phyloP scores from a whole-genome alignment of 2,329 filamentous ascomycete genomes.

The Bipolaris sorokiniana region DNA sequence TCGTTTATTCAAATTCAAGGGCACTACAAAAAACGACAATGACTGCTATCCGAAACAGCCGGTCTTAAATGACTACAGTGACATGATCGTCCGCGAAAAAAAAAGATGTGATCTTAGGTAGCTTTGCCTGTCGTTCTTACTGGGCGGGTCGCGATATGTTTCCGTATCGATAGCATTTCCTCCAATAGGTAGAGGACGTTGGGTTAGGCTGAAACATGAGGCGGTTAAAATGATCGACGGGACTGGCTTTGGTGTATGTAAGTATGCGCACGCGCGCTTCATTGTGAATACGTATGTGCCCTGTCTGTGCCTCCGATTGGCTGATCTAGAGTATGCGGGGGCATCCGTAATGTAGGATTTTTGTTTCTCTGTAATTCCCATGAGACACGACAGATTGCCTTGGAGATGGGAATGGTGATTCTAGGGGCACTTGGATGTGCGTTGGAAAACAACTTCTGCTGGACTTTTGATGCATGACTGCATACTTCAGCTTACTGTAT shows the following conservation, averaged over 20 bases:
- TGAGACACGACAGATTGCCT: slow-evolving; percentile 2
- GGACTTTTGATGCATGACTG: neutral
- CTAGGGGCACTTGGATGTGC: neutral
- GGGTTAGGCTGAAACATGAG: slow-evolving; percentile 28
- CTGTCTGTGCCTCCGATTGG: slow-evolving; percentile 18
- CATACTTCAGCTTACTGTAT: neutral
- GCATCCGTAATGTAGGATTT: slow-evolving; percentile 4
- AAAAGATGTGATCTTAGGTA: too few species aligned
- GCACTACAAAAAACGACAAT: too few species aligned
- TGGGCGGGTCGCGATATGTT: slow-evolving; percentile 23
- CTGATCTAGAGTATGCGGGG: slow-evolving; percentile 2
- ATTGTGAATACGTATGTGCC: slow-evolving; percentile 19
- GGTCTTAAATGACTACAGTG: neutral
- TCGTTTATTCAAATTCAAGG: too few species aligned
- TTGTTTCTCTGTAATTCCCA: slow-evolving; percentile 10
- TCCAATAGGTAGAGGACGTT: slow-evolving; percentile 27
- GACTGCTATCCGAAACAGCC: neutral
- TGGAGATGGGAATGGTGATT: neutral
- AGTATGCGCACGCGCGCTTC: slow-evolving; percentile 17
- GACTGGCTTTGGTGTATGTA: slow-evolving; percentile 18
- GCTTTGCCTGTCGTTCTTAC: neutral
- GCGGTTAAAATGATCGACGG: slow-evolving; percentile 16
- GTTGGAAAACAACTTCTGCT: neutral
- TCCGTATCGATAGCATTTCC: slow-evolving; percentile 16
- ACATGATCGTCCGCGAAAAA: too few species aligned